These are phyloP conservation scores for Trapa bicornis DNA, from an alignment of 345 rosid genomes.

Conservation along the genomic window DNA sequence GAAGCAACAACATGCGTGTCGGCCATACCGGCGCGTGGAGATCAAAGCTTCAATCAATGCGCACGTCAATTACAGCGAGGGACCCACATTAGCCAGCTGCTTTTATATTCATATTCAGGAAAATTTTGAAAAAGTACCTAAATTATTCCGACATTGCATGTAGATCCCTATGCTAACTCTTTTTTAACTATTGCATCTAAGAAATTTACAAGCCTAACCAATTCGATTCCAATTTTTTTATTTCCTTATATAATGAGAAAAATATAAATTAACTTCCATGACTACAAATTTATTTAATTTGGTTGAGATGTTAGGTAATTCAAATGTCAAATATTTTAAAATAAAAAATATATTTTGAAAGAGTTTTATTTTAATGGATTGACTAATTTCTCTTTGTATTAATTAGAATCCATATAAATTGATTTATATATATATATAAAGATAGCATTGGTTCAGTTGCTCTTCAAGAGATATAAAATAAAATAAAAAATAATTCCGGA, in stretches of 20 bases:
- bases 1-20: not conserved
- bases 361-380: too few relatives aligned
- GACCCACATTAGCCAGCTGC: slow-evolving; percentile 7
- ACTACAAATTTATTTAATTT: too few relatives aligned
- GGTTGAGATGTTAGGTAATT: too few relatives aligned
- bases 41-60: not conserved
- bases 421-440: not conserved
- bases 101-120: not conserved
- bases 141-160: not conserved
- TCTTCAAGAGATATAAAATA: not conserved
- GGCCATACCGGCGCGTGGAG: not conserved
- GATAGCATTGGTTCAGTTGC: not conserved
- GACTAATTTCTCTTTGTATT: too few relatives aligned
- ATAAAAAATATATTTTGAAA: too few relatives aligned
- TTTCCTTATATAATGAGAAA: not conserved
- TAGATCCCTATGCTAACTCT: not conserved
- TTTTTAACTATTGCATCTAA: not conserved
- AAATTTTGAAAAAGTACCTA: not conserved
- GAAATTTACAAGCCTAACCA: not conserved
- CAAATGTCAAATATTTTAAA: too few relatives aligned
- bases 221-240: not conserved
- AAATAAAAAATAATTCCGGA: not conserved
- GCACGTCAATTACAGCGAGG: slow-evolving; percentile 21
- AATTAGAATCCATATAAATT: too few relatives aligned
- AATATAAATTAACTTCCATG: too few relatives aligned